These are phyloP conservation scores for Seiridium cupressi DNA, from an alignment of 2,329 filamentous ascomycete species.

Conservation along the genomic window DNA sequence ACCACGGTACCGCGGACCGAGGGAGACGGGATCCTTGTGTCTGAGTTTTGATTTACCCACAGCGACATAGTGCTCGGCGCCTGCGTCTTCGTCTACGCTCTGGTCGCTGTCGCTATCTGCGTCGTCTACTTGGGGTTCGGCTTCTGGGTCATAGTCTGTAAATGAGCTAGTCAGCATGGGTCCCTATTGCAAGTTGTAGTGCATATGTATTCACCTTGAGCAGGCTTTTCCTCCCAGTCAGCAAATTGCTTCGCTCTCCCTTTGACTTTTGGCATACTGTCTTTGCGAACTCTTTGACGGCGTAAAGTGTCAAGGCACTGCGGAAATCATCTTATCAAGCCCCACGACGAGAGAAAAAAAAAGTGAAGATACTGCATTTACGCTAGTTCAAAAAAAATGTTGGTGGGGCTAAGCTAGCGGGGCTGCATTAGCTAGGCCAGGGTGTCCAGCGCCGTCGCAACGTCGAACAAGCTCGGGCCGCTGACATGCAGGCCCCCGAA, in stretches of 20 bases:
- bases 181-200: not conserved
- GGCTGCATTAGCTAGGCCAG: not conserved
- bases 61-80: constrained; percentile 56
- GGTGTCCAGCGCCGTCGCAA: not conserved
- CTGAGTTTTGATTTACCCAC: constrained; percentile 77
- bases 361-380: too few species aligned
- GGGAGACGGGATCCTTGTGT: constrained; percentile 63
- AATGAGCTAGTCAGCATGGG: not conserved
- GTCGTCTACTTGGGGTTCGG: constrained; percentile 53
- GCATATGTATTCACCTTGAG: constrained; percentile 49
- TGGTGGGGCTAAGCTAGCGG: too few species aligned
- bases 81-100: constrained; percentile 53
- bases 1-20: constrained; percentile 81
- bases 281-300: constrained; percentile 16
- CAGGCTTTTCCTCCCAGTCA: constrained; percentile 59
- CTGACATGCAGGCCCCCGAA: not conserved
- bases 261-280: constrained; percentile 49
- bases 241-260: constrained; percentile 60
- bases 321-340: too few species aligned
- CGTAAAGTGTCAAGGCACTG: too few species aligned
- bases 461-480: not conserved
- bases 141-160: constrained; percentile 80
- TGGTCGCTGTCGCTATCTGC: constrained; percentile 53
- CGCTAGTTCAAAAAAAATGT: too few species aligned
- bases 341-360: too few species aligned